Conservation (phyloP, 108 stramenopile genomes). For the Cyclostephanos invisitatus region DNA sequence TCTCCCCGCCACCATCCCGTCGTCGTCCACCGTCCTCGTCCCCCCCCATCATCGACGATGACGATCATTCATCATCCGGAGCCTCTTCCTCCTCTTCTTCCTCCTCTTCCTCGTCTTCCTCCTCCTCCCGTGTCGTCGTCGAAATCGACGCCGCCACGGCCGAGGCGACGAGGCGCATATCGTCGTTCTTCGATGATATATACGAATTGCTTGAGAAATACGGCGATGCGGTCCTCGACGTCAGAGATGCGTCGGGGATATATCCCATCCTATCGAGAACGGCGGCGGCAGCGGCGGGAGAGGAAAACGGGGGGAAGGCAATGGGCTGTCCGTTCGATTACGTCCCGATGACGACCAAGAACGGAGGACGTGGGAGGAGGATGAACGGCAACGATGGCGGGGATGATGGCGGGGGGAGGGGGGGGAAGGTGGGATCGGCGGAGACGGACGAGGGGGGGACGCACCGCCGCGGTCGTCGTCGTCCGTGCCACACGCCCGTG, state of each 20-base stretch:
- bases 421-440: too few species aligned
- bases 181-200: conserved; percentile 4
- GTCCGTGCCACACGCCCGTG: conserved; percentile 29
- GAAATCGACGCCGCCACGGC: too few species aligned
- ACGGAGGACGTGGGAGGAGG: neutral
- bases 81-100: too few species aligned
- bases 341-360: neutral
- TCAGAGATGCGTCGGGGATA: conserved; percentile 13
- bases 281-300: neutral
- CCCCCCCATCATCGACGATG: too few species aligned
- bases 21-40: too few species aligned
- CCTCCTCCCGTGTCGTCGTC: too few species aligned
- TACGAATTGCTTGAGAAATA: neutral
- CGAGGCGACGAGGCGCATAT: neutral
- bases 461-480: neutral
- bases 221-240: conserved; percentile 3
- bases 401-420: neutral
- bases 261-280: conserved; percentile 4
- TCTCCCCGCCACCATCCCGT: too few species aligned
- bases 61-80: too few species aligned
- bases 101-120: too few species aligned
- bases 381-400: neutral
- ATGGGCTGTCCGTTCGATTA: conserved; percentile 7
- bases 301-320: too few species aligned
- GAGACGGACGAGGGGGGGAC: neutral